Percentiles rank a stretch among this genome's conserved stretches.
These are phyloP conservation scores for Aspergillus felis DNA, from an alignment of 2,329 filamentous ascomycete species.

Conservation along the genomic window DNA sequence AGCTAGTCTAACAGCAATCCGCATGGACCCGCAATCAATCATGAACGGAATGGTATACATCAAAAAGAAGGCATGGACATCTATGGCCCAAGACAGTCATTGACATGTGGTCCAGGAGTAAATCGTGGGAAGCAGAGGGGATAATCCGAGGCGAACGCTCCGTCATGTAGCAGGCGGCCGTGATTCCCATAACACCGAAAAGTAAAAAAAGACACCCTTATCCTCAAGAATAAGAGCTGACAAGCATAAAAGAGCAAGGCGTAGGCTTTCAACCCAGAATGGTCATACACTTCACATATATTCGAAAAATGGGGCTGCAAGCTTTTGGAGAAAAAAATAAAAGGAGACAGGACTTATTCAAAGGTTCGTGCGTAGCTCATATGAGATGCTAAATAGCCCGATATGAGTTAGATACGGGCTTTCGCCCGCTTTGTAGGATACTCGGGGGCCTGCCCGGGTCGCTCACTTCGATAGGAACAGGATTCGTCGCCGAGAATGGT, in stretches of 20 bases:
- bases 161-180: background rate
- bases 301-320: background rate
- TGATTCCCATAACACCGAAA: background rate
- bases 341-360: background rate
- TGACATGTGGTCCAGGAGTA: background rate
- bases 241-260: background rate
- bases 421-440: conserved; percentile 38
- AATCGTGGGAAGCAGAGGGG: background rate
- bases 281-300: background rate
- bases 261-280: background rate
- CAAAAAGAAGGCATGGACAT: background rate
- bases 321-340: background rate
- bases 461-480: conserved; percentile 12
- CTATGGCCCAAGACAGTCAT: background rate
- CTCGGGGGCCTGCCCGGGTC: conserved; percentile 35
- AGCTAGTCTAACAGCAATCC: background rate
- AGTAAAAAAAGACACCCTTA: background rate
- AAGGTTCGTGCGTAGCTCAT: background rate
- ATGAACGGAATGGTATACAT: background rate
- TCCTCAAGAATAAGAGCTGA: background rate
- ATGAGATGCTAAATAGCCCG: conserved; percentile 27
- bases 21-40: background rate
- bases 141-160: background rate
- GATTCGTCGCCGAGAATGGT: conserved; percentile 20
- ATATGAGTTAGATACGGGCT: conserved; percentile 32